Percentiles rank a stretch among this genome's conserved stretches.
phyloP scores from a whole-genome alignment of 208 protist genomes.

The Wallacemonas sp. region DNA sequence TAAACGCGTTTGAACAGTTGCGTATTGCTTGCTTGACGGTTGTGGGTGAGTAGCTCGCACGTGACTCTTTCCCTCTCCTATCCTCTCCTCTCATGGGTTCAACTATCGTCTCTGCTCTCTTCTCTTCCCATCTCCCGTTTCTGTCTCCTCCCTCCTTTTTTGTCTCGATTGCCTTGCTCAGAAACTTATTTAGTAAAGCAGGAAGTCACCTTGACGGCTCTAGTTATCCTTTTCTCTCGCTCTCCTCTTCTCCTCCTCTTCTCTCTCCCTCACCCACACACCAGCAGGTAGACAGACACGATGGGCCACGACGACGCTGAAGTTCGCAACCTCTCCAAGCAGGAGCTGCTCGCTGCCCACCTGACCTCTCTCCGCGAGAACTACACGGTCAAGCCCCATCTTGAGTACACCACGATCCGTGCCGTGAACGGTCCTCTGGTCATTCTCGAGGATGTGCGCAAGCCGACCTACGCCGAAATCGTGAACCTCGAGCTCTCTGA shows the following conservation, averaged over 20 bases:
- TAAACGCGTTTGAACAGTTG: background rate
- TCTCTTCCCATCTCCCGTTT: slow-evolving; percentile 17
- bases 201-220: background rate
- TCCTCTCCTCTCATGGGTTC: no score
- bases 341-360: slow-evolving; percentile 80
- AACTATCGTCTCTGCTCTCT: background rate
- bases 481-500: slow-evolving; percentile 99
- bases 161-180: background rate
- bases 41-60: no score
- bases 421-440: slow-evolving; percentile 99
- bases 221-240: slow-evolving; percentile 1
- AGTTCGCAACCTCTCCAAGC: slow-evolving; percentile 78
- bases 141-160: slow-evolving; percentile 8
- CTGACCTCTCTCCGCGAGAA: slow-evolving; percentile 66
- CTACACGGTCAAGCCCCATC: slow-evolving; percentile 85
- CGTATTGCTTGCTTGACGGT: background rate
- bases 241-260: slow-evolving; percentile 6
- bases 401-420: slow-evolving; percentile 99
- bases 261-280: background rate
- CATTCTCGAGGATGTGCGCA: slow-evolving; percentile 99
- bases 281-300: background rate
- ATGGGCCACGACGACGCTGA: slow-evolving; percentile 54
- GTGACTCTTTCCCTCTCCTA: no score
- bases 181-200: no score
- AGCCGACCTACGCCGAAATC: slow-evolving; percentile 99